phyloP scores from a whole-genome alignment of 441 rosid genomes.

The Pelargonium exstipulatum region DNA sequence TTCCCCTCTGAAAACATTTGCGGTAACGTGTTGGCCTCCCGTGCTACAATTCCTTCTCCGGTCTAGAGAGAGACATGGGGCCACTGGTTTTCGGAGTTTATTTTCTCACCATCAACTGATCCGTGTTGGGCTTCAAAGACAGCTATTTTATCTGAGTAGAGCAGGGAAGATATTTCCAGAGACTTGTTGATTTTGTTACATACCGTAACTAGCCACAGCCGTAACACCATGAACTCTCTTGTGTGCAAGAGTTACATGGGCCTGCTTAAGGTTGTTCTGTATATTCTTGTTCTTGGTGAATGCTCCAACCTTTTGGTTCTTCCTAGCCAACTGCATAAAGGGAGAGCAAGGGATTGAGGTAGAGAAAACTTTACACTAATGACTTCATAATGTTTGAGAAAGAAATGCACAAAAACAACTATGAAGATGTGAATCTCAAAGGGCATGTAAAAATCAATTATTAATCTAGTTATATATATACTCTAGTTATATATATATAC shows the following conservation, averaged over 20 bases:
- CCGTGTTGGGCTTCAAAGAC: constrained; percentile 67
- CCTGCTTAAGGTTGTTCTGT: constrained; percentile 41
- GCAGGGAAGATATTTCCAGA: constrained; percentile 62
- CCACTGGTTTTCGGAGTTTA: constrained; percentile 67
- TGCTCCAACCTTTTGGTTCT: constrained; percentile 37
- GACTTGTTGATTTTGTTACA: constrained; percentile 42
- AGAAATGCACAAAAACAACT: too few relatives aligned
- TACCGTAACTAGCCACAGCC: constrained; percentile 62
- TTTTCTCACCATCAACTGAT: constrained; percentile 55
- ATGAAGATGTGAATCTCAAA: too few relatives aligned
- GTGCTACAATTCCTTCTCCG: constrained; percentile 52
- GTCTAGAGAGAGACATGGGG: constrained; percentile 87
- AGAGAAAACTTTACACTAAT: neutral
- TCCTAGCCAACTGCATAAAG: constrained; percentile 46
- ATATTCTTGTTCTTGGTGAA: constrained; percentile 53
- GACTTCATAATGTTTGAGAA: too few relatives aligned
- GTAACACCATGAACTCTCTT: constrained; percentile 85
- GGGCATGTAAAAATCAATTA: too few relatives aligned
- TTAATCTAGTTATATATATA: too few relatives aligned
- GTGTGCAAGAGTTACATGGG: constrained; percentile 91
- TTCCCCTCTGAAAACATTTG: constrained; percentile 58
- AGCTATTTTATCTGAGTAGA: constrained; percentile 66
- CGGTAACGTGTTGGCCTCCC: constrained; percentile 69
- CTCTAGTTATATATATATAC: too few relatives aligned
- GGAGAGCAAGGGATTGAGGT: neutral